A percentile compares a stretch with the other conserved stretches of the same genome.
Evolutionary conservation across 768 basidiomycete genomes (phyloP).

Genomic region (Chalciporus piperatus): DNA sequence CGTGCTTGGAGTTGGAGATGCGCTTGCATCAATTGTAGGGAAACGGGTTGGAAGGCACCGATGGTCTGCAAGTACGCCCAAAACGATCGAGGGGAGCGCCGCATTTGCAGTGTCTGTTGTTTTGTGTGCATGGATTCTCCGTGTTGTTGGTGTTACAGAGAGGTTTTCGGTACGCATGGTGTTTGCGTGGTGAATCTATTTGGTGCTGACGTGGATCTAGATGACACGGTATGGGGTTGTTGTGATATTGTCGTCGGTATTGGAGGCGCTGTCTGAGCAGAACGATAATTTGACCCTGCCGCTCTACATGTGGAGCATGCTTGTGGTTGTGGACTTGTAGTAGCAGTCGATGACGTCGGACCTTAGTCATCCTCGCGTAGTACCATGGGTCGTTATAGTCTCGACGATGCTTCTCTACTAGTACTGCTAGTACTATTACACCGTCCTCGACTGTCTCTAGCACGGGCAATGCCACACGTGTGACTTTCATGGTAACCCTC

Average conservation of each 20-base stretch:
- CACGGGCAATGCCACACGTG: too few species aligned
- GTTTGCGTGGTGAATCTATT: background rate
- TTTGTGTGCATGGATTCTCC: constrained; percentile 64
- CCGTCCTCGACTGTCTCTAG: too few species aligned
- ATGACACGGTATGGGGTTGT: constrained; percentile 62
- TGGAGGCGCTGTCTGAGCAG: constrained; percentile 92
- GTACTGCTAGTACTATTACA: too few species aligned
- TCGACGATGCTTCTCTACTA: too few species aligned
- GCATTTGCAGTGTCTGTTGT: constrained; percentile 78
- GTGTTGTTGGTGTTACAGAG: constrained; percentile 66
- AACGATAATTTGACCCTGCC: constrained; percentile 97
- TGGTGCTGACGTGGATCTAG: constrained; percentile 41
- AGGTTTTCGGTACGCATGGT: constrained; percentile 66
- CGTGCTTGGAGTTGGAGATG: constrained; percentile 90
- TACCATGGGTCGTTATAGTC: constrained; percentile 5
- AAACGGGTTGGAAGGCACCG: constrained; percentile 74
- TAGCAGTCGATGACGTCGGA: constrained; percentile 11
- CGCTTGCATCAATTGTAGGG: constrained; percentile 90
- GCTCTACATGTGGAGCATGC: constrained; percentile 92
- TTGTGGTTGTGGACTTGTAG: constrained; percentile 54
- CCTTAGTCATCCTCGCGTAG: constrained; percentile 21
- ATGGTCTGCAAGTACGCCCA: constrained; percentile 83
- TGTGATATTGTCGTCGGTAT: constrained; percentile 59
- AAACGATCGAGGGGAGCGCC: constrained; percentile 89
- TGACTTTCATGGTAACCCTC: too few species aligned